Evolutionary conservation across 208 protist genomes (phyloP), one percentile per base, ranked within the genome.

Genomic region (Leishmania amazonensis): DNA sequence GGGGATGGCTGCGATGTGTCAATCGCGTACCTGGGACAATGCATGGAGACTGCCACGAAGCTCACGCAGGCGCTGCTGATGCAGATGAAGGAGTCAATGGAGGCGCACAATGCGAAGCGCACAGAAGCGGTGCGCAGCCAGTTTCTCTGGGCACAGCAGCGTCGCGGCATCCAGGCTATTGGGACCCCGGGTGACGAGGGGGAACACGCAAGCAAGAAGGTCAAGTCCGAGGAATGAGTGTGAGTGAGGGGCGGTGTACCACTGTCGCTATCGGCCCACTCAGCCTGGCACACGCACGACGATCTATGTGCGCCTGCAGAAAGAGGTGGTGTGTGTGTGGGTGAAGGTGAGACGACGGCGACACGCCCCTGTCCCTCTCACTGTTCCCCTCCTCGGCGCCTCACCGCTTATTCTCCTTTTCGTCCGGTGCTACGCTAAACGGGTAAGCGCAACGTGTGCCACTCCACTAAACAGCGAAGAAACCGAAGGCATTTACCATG

Each of bases 71-170:
- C 84, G 49, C 71, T 98, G 64, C 71, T 94, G 71, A 73, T 86
- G 40, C 60, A 89, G 57, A 94, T 96, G 65, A 81, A 87, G 53
- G 89, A 78, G 40, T 90, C 93, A 21, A 95, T 97, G 91, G 83
- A 62, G n/a, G 85, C 76, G 53, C 91, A 96, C 76, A 91, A 96
- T 54, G 74, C 80, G 84, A 80, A 83, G 76, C 87, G 94, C n/a
- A 86, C 86, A 68, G 86, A 85, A 49, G 87, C 91, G 7, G 57
- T 92, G 62, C 83, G 89, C 40, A 90, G 84, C 53, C 90, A 97
- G 85, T 98, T 98, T 75, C 75, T 89, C 28, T 98, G 96, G 93
- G 96, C 94, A n/a, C 88, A 94, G 83, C 88, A 94, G 83, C 91
- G 96, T 19, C 76, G 54, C 31, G 93, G 90, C 53, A 93, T 98